Conservation (phyloP, 2,329 filamentous ascomycete species). For the Fusarium sp. region DNA sequence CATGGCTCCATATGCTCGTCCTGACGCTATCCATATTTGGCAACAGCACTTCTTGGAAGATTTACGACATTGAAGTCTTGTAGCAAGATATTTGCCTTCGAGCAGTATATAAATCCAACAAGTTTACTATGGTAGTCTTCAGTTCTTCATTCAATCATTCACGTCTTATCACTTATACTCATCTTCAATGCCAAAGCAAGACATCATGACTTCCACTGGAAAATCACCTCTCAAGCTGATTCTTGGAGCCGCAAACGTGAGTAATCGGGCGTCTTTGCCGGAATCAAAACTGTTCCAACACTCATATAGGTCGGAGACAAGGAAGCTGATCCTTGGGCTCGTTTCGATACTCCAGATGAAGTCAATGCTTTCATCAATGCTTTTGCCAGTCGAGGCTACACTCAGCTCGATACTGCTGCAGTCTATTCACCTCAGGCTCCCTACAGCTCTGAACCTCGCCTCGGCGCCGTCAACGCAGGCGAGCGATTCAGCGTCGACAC, state of each 20-base stretch:
- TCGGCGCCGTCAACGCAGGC: slow-evolving; percentile 41
- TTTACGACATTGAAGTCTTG: too few relatives aligned
- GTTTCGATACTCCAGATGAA: slow-evolving; percentile 39
- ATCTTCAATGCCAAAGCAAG: background rate
- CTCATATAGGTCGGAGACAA: slow-evolving; percentile 33
- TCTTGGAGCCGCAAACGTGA: slow-evolving; percentile 24
- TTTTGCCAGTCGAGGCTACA: slow-evolving; percentile 39
- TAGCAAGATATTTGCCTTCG: background rate
- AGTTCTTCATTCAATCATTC: too few relatives aligned
- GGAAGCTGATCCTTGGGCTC: slow-evolving; percentile 29
- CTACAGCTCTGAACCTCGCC: slow-evolving; percentile 42
- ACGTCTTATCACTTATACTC: background rate
- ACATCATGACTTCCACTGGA: background rate
- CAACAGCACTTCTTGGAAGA: slow-evolving; percentile 7
- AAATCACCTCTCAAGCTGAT: slow-evolving; percentile 24
- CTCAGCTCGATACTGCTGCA: slow-evolving; percentile 45
- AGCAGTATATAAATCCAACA: background rate
- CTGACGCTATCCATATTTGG: background rate
- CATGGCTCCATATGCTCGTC: too few relatives aligned
- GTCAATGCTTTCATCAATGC: slow-evolving; percentile 33
- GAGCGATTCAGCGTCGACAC: slow-evolving; percentile 47
- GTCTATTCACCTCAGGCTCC: slow-evolving; percentile 42
- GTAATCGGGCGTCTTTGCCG: background rate
- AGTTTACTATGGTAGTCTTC: background rate
- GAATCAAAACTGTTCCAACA: background rate